Percentiles rank a stretch among this genome's conserved stretches.
phyloP scores from a whole-genome alignment of 1,284 basidiomycete genomes.

The Anthracocystis setariae region DNA sequence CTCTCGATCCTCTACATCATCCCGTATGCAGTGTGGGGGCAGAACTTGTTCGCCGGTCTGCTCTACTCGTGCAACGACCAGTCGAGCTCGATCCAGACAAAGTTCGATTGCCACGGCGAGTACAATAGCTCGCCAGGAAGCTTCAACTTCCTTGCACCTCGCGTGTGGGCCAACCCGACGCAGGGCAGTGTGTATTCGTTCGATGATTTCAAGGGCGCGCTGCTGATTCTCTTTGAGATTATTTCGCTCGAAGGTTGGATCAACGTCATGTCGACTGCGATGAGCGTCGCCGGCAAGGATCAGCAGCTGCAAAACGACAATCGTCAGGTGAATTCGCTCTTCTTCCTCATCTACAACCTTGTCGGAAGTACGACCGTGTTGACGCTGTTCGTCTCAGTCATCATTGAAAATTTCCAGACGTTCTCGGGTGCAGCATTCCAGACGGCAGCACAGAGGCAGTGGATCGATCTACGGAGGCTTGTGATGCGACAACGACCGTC shows the following conservation, averaged over 20 bases:
- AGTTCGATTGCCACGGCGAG: constrained; percentile 80
- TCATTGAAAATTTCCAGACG: constrained; percentile 91
- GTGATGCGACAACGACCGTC: constrained; percentile 88
- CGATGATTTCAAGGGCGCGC: constrained; percentile 83
- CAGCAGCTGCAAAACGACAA: constrained; percentile 59
- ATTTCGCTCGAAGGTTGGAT: constrained; percentile 95
- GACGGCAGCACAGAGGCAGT: constrained; percentile 90
- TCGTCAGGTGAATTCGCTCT: constrained; percentile 76
- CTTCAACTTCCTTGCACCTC: constrained; percentile 79
- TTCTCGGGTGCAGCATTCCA: constrained; percentile 78
- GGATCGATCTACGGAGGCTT: constrained; percentile 91
- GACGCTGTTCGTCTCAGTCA: constrained; percentile 75
- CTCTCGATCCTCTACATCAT: constrained; percentile 94
- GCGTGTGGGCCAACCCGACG: constrained; percentile 87
- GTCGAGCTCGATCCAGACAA: constrained; percentile 71
- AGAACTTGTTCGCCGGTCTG: constrained; percentile 89
- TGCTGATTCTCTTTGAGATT: constrained; percentile 95
- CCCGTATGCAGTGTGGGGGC: constrained; percentile 95
- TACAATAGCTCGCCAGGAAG: constrained; percentile 71
- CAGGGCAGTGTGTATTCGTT: constrained; percentile 89
- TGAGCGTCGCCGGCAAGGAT: constrained; percentile 77
- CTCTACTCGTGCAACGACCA: constrained; percentile 87
- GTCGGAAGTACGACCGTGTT: constrained; percentile 84
- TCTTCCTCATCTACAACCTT: constrained; percentile 92
- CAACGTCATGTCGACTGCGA: constrained; percentile 85